These are phyloP conservation scores for Candida sp. DNA, from an alignment of 1,139 yeast genomes.

Conservation along the genomic window DNA sequence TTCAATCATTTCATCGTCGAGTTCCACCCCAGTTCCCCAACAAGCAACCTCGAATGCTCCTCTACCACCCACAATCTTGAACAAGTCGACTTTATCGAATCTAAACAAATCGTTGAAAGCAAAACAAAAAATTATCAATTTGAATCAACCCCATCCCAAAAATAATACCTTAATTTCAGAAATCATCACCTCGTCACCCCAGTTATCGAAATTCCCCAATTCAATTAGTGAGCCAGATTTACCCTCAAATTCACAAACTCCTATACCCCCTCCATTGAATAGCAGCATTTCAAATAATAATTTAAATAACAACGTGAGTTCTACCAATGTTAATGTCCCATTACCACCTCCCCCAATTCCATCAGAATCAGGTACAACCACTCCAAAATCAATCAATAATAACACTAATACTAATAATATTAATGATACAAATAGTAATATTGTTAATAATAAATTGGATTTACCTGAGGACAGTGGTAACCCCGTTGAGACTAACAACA, in stretches of 20 bases:
- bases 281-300: background rate
- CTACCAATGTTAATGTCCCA: background rate
- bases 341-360: background rate
- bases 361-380: constrained; percentile 1
- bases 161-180: constrained; percentile 31
- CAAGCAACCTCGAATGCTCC: constrained; percentile 4
- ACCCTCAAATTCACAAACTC: background rate
- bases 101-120: constrained; percentile 40
- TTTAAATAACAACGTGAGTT: background rate
- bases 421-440: background rate
- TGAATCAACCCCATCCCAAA: constrained; percentile 37
- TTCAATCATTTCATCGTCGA: constrained; percentile 1
- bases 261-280: background rate
- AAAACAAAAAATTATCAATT: constrained; percentile 36
- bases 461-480: background rate
- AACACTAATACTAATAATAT: background rate
- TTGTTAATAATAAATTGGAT: background rate
- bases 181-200: constrained; percentile 33
- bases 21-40: constrained; percentile 1
- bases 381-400: constrained; percentile 1
- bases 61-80: constrained; percentile 15
- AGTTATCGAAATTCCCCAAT: constrained; percentile 22
- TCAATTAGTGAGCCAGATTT: constrained; percentile 7
- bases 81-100: constrained; percentile 30
- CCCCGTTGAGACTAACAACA: background rate